phyloP scores from a whole-genome alignment of 176 grass and related monocot genomes.

The Melocanna baccifera region DNA sequence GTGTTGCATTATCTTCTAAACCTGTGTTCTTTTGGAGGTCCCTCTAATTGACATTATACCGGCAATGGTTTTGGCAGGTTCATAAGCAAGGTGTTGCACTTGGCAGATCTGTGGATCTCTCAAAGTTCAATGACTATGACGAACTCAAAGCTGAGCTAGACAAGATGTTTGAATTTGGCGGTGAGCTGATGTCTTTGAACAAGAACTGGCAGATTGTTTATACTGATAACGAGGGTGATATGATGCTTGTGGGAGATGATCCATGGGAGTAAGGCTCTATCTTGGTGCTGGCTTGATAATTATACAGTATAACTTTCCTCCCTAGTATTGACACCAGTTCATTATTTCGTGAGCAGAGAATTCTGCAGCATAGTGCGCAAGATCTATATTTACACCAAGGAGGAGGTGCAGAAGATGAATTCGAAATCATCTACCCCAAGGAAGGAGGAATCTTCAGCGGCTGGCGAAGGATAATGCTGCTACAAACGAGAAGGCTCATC shows the following conservation, averaged over 20 bases:
- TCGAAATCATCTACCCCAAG: slow-evolving; percentile 47
- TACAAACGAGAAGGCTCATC: slow-evolving; percentile 38
- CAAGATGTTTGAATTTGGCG: slow-evolving; percentile 84
- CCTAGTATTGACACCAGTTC: neutral
- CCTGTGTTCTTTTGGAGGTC: neutral
- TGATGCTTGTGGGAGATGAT: slow-evolving; percentile 99
- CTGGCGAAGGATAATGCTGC: slow-evolving; percentile 35
- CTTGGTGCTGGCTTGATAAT: neutral
- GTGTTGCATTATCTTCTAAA: neutral
- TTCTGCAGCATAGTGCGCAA: slow-evolving; percentile 81
- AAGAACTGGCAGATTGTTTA: slow-evolving; percentile 84
- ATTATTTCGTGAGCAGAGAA: slow-evolving; percentile 51
- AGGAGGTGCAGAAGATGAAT: slow-evolving; percentile 93
- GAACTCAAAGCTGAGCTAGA: slow-evolving; percentile 75
- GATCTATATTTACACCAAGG: slow-evolving; percentile 84
- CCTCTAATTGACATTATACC: neutral
- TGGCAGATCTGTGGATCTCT: slow-evolving; percentile 85
- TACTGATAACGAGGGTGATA: slow-evolving; percentile 93
- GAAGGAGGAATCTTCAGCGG: slow-evolving; percentile 36
- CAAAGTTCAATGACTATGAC: slow-evolving; percentile 72
- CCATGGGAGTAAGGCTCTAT: slow-evolving; percentile 74
- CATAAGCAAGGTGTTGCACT: slow-evolving; percentile 93
- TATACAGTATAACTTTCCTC: neutral
- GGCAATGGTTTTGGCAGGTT: slow-evolving; percentile 47
- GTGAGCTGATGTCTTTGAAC: slow-evolving; percentile 55